phyloP scores from a whole-genome alignment of 495 filamentous ascomycete genomes.

The Xylaria nigripes region DNA sequence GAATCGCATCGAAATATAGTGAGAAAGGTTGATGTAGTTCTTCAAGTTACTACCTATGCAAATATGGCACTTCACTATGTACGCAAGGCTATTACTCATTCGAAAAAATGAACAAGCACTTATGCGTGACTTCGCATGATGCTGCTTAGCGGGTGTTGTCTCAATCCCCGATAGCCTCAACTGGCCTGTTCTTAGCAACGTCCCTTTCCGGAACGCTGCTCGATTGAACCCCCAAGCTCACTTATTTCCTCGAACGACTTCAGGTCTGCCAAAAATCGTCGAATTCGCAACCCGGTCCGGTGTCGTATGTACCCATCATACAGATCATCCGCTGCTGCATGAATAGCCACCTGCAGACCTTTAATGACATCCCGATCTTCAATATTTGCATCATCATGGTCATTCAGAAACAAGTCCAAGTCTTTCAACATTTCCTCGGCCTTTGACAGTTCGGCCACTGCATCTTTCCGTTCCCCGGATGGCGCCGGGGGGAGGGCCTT shows the following conservation, averaged over 20 bases:
- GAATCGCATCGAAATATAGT: not conserved
- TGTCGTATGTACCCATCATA: conserved; percentile 37
- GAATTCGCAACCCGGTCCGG: conserved; percentile 37
- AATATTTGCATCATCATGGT: conserved; percentile 28
- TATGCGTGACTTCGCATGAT: not conserved
- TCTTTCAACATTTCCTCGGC: conserved; percentile 15
- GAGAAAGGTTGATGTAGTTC: not conserved
- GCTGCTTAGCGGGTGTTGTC: not conserved
- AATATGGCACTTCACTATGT: conserved; percentile 8
- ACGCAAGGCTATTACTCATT: not conserved
- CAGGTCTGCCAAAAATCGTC: conserved; percentile 40
- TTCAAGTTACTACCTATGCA: conserved; percentile 4
- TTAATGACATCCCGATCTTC: conserved; percentile 37
- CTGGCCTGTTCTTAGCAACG: not conserved
- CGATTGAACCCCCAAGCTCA: not conserved
- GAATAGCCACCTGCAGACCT: conserved; percentile 41
- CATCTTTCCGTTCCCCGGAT: conserved; percentile 12
- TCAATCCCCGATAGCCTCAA: not conserved
- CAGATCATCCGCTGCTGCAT: conserved; percentile 39
- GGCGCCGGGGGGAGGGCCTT: not conserved
- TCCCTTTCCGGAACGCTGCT: conserved; percentile 1
- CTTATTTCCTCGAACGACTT: conserved; percentile 34
- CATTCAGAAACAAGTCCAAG: conserved; percentile 20
- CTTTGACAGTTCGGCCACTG: conserved; percentile 12
- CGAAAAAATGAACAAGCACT: not conserved